These are phyloP conservation scores for Gastrolobium bilobum DNA, from an alignment of 306 rosid genomes.

Conservation along the genomic window DNA sequence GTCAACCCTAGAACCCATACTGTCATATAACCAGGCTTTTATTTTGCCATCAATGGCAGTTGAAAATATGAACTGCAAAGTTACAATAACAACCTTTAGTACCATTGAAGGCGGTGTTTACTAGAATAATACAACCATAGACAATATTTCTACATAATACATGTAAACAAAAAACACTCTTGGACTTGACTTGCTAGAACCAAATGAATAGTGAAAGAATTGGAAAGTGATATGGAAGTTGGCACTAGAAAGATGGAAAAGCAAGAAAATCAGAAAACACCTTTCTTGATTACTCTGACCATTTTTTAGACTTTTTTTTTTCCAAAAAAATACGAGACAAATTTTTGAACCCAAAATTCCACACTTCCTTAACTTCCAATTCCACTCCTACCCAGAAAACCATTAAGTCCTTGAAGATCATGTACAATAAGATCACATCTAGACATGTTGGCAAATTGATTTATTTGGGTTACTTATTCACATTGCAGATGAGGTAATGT, in stretches of 20 bases:
- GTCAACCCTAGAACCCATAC: constrained; percentile 85
- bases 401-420: background rate
- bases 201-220: constrained; percentile 5
- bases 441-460: background rate
- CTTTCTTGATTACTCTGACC: background rate
- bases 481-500: background rate
- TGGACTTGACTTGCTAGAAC: background rate
- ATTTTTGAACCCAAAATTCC: background rate
- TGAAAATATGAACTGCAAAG: constrained; percentile 86
- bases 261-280: background rate
- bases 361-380: background rate
- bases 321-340: background rate
- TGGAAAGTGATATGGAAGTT: constrained; percentile 17
- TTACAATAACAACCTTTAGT: constrained; percentile 46
- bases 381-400: background rate
- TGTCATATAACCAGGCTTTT: constrained; percentile 91
- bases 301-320: background rate
- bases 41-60: constrained; percentile 91
- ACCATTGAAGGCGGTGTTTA: constrained; percentile 53
- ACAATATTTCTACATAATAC: constrained; percentile 34
- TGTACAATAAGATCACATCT: constrained; percentile 1
- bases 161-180: constrained; percentile 5
- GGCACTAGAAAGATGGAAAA: constrained; percentile 1
- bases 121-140: constrained; percentile 51
- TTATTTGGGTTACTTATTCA: constrained; percentile 2